phyloP scores from a whole-genome alignment of 1,139 yeast genomes.

The Torulaspora pretoriensis region DNA sequence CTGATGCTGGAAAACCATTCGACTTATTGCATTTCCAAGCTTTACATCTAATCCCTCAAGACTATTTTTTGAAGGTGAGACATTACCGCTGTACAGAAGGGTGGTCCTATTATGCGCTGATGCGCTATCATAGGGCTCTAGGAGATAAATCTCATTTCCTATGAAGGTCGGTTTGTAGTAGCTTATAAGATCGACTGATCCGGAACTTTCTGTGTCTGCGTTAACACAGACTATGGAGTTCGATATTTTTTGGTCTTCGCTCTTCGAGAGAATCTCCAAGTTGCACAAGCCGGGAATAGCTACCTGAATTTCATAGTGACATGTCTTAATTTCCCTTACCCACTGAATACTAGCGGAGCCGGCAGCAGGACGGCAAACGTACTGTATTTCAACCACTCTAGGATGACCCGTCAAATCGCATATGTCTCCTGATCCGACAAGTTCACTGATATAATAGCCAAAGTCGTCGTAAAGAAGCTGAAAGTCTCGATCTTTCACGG shows the following conservation, averaged over 20 bases:
- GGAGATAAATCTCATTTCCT: constrained; percentile 26
- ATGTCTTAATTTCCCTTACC: constrained; percentile 63
- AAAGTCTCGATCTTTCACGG: constrained; percentile 27
- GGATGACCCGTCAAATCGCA: constrained; percentile 71
- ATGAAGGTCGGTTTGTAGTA: constrained; percentile 26
- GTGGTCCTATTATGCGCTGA: constrained; percentile 10
- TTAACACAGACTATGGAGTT: constrained; percentile 20
- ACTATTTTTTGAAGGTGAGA: neutral
- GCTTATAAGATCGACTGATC: constrained; percentile 19
- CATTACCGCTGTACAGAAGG: constrained; percentile 24
- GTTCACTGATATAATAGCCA: constrained; percentile 48
- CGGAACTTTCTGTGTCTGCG: neutral
- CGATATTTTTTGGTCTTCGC: constrained; percentile 26
- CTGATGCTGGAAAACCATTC: constrained; percentile 18
- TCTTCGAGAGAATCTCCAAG: constrained; percentile 27
- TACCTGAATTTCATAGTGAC: constrained; percentile 64
- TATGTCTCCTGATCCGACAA: constrained; percentile 54
- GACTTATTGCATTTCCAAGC: constrained; percentile 22
- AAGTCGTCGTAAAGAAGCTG: constrained; percentile 37
- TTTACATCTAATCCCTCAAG: constrained; percentile 6
- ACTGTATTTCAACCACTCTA: constrained; percentile 60
- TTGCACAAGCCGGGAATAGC: constrained; percentile 57
- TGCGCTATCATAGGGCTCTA: constrained; percentile 15
- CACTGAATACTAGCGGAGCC: constrained; percentile 39
- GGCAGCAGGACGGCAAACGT: constrained; percentile 54